Percentiles rank a stretch among this genome's conserved stretches.
Conservation (phyloP, 208 protist species). For the Acanthamoeba comandoni region DNA sequence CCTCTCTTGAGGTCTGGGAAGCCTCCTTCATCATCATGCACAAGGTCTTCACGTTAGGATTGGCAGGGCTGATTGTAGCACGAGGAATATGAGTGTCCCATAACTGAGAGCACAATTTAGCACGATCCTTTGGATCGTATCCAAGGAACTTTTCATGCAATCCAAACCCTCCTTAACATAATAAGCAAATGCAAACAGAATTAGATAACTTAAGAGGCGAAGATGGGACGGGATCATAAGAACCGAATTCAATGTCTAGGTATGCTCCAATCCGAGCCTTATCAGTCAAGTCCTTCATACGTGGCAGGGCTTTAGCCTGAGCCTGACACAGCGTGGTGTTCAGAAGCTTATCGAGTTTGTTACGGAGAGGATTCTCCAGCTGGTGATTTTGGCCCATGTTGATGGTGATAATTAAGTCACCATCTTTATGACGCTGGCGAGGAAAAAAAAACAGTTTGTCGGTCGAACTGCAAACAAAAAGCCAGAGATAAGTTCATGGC, state of each 20-base stretch:
- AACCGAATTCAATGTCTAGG: slow-evolving; percentile 50
- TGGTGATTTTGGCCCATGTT: slow-evolving; percentile 32
- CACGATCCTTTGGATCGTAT: neutral
- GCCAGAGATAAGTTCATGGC: neutral
- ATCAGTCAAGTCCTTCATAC: slow-evolving; percentile 38
- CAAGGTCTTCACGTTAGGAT: neutral
- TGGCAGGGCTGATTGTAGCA: neutral
- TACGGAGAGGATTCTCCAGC: neutral
- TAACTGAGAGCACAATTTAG: slow-evolving; percentile 39
- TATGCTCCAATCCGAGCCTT: slow-evolving; percentile 35
- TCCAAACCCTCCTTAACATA: slow-evolving; percentile 10
- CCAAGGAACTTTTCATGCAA: neutral
- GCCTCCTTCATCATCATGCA: neutral
- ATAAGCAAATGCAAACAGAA: neutral
- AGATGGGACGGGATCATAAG: neutral
- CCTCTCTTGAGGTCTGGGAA: neutral
- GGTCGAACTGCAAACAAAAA: neutral
- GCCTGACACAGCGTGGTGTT: slow-evolving; percentile 40
- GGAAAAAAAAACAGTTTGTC: neutral
- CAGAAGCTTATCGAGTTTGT: slow-evolving; percentile 7
- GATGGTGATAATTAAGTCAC: slow-evolving; percentile 53
- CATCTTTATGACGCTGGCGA: slow-evolving; percentile 25
- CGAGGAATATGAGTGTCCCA: slow-evolving; percentile 38
- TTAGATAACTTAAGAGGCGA: neutral
- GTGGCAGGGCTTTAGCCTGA: neutral